A percentile compares a stretch with the other conserved stretches of the same genome.
Evolutionary conservation across 306 rosid genomes (phyloP).

Genomic region (Lathyrus tuberosus): DNA sequence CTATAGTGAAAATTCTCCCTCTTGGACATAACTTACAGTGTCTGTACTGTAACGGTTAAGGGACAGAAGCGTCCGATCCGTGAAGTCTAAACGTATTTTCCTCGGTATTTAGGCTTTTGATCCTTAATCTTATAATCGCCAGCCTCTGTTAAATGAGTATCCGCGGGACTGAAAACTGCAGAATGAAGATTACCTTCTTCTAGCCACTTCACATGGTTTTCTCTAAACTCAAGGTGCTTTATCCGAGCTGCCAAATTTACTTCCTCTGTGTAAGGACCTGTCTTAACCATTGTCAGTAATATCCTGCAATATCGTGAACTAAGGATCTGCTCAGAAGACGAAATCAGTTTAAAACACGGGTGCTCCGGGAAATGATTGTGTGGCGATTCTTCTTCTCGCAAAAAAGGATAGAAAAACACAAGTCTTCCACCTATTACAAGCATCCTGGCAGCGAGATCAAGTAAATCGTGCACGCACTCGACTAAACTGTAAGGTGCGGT

Average conservation of each 20-base stretch:
- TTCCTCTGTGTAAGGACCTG: constrained; percentile 67
- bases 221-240: constrained; percentile 74
- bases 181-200: constrained; percentile 98
- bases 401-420: constrained; percentile 88
- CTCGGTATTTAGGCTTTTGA: constrained; percentile 82
- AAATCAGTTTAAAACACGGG: constrained; percentile 69
- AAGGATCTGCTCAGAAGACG: constrained; percentile 84
- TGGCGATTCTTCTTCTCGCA: constrained; percentile 71
- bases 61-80: not conserved
- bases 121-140: constrained; percentile 64
- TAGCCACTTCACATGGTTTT: constrained; percentile 91
- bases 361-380: constrained; percentile 75
- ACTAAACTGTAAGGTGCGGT: constrained; percentile 86
- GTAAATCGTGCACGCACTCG: constrained; percentile 96
- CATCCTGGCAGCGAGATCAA: constrained; percentile 88
- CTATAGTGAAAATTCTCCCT: constrained; percentile 7
- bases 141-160: constrained; percentile 42
- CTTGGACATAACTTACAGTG: constrained; percentile 25
- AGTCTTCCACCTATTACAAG: constrained; percentile 84
- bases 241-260: constrained; percentile 70
- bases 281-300: constrained; percentile 83
- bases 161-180: constrained; percentile 75
- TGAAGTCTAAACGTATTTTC: constrained; percentile 75
- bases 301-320: constrained; percentile 92
- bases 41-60: constrained; percentile 26